These are phyloP conservation scores for Stentor roeselii DNA, from an alignment of 73 alveolate species.

Conservation along the genomic window DNA sequence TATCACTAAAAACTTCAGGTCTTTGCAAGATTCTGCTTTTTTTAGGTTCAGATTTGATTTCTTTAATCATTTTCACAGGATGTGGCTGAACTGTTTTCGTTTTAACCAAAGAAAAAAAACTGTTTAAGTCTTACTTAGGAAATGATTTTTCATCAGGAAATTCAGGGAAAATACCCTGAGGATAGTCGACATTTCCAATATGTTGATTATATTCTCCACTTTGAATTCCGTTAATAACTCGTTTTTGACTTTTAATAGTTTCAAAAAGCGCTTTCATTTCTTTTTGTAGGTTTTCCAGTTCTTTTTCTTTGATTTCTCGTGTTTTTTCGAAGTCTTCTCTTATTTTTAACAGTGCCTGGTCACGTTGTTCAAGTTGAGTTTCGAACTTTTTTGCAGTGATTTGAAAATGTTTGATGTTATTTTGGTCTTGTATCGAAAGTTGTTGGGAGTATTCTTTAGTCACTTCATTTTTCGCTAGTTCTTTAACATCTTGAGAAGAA, in stretches of 20 bases:
- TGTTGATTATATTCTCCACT: slow-evolving; percentile 36
- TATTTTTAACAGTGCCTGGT: background rate
- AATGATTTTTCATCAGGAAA: background rate
- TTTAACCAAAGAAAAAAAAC: background rate
- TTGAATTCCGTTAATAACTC: slow-evolving; percentile 20
- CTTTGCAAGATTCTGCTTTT: background rate
- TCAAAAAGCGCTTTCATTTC: slow-evolving; percentile 28
- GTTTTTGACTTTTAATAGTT: background rate
- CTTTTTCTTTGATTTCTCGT: slow-evolving; percentile 28
- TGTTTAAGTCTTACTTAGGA: background rate
- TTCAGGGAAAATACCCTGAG: slow-evolving; percentile 1
- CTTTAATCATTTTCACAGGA: background rate
- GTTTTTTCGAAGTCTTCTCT: slow-evolving; percentile 28
- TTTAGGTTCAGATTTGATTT: background rate
- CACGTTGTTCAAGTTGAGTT: slow-evolving; percentile 19
- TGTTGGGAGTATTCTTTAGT: slow-evolving; percentile 26
- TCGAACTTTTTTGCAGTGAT: slow-evolving; percentile 28
- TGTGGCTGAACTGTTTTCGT: background rate
- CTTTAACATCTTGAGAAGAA: slow-evolving; percentile 28
- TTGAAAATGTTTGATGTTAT: slow-evolving; percentile 5
- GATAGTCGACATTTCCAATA: background rate
- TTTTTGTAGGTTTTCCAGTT: slow-evolving; percentile 9
- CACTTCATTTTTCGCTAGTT: slow-evolving; percentile 34
- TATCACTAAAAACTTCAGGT: background rate
- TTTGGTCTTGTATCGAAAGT: slow-evolving; percentile 14